These are phyloP conservation scores for Xylaria intraflava DNA, from an alignment of 495 filamentous ascomycete genomes.

Conservation along the genomic window DNA sequence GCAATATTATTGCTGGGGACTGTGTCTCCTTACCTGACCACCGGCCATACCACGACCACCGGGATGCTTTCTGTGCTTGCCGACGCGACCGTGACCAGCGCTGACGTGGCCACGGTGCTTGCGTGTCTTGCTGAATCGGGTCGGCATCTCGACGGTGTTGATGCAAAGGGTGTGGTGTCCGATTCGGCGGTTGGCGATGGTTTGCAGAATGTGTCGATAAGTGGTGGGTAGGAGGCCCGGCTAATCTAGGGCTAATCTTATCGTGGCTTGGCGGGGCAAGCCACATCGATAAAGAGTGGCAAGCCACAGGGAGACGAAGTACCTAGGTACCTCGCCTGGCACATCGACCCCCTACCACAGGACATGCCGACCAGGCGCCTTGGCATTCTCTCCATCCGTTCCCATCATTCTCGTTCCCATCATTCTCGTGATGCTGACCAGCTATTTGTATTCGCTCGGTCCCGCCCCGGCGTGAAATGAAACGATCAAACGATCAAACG, in stretches of 20 bases:
- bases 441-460: neutral
- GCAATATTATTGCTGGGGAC: neutral
- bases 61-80: conserved; percentile 89
- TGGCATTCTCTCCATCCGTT: conserved; percentile 4
- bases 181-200: conserved; percentile 10
- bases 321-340: too few relatives aligned
- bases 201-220: conserved; percentile 2
- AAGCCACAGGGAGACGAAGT: neutral
- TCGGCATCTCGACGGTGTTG: conserved; percentile 60
- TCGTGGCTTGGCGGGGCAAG: neutral
- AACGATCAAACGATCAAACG: neutral
- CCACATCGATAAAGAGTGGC: neutral
- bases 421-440: too few relatives aligned
- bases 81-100: conserved; percentile 86
- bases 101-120: conserved; percentile 93
- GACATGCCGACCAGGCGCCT: conserved; percentile 4
- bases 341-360: neutral
- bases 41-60: conserved; percentile 95
- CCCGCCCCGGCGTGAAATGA: neutral
- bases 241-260: conserved; percentile 13
- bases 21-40: conserved; percentile 50
- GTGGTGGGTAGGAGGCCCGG: conserved; percentile 8
- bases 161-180: conserved; percentile 3
- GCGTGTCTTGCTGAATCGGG: conserved; percentile 72
- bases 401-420: too few relatives aligned